Evolutionary conservation across 306 rosid species (phyloP), one percentile per base, ranked within the genome.

Genomic region (Aeschynomene evenia): DNA sequence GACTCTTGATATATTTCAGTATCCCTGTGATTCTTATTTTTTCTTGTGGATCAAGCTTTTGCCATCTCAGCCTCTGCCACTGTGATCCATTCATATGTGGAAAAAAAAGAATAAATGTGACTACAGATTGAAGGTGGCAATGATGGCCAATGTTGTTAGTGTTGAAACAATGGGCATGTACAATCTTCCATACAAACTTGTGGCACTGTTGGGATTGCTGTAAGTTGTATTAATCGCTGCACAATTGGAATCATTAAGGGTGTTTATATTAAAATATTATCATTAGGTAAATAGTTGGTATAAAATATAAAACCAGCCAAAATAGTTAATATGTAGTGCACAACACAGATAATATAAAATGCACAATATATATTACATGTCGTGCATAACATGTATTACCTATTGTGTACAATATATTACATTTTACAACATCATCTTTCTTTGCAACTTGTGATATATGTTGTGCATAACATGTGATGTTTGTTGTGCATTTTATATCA

Each of bases 71-170:
- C 11, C 39, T 76, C 42, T 18, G 49, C 61, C 40, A 5, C 63
- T 28, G 7, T 15, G 2, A 16, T 59, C 48, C 20, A 10, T 15
- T 16, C 3, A 20, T 15, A 18, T 7, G 53, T 60, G 23, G 15
- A 57, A 20, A 16, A 50, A 40, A 11, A 74, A 46, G 14, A 6
- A 45, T 5, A 34, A 34, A 34, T 36, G 14, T 1, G 53, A 73
- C 74, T 55, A 84, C 63, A 80, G 23, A 45, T 61, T 69, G 68
- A 81, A 67, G 45, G 80, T 82, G 78, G 79, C 80, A 16, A 80
- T 23, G 56, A 84, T 69, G 61, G 28, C 80, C 71, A 80, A 39
- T 4, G 84, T 74, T 18, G 59, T 37, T 22, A 70, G 18, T 4
- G 69, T 62, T 58, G 88, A 73, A 21, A 73, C 37, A 70, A 76